Base-by-base conservation (phyloP, 2,329 filamentous ascomycete species). In the Talaromyces sp. region DNA sequence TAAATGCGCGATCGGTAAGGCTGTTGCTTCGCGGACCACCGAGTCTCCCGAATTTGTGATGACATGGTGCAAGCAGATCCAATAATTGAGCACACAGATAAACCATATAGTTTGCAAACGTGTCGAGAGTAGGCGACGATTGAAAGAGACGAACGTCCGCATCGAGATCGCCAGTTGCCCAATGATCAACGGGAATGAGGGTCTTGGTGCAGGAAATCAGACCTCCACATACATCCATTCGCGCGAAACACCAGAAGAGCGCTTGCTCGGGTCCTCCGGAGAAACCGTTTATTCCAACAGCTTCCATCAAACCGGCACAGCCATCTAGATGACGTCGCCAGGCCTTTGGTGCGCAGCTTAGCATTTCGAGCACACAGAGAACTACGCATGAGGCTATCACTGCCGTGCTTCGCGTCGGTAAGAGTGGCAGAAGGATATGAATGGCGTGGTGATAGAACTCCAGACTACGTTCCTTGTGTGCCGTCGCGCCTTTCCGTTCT, bases 291-390 rank as follows among this genome's bases (percentile, higher is more conserved):
- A 86, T 81, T 1, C 76, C 77, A 60, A 81, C 79, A 1, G 81
- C 77, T 63, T 81, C 78, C 23, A 86, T 80, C 1, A 86, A 69
- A 1, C 81, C 77, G 1, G 83, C 83, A 64, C 83, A 85, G 0
- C 84, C 84, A 58, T 86, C 83, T 3, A 86, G 69, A 70, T 86
- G 84, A 1, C 81, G 77, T 9, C 79, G 73, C 84, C 83, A 86
- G 60, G 6, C 69, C 70, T 11, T 69, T 75, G 68, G 78, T 80
- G 54, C 76, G 80, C 67, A 82, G 50, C 50, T 54, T 8, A 54
- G 50, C 82, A 84, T 84, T 63, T 85, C 83, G 1, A 85, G 68
- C 7, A 83, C 83, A 61, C 82, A 84, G 0, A 85, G 75, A 2
- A 85, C 75, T 1, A 84, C 82, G 58, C 80, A 83, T 0, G 82